Evolutionary conservation across 768 basidiomycete genomes (phyloP).

Genomic region (Lactarius pseudohatsudake): DNA sequence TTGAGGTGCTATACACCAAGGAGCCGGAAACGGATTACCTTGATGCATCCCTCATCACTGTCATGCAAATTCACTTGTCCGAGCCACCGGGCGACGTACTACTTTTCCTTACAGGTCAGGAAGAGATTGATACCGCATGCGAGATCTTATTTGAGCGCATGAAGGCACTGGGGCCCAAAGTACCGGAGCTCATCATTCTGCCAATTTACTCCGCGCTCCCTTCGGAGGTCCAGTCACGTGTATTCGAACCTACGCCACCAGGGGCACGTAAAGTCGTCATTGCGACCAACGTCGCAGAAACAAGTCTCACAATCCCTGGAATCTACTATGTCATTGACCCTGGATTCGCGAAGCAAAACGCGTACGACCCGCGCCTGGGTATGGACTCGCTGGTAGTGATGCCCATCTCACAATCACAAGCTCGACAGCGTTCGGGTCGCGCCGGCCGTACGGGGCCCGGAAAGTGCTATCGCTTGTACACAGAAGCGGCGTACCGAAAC

Average conservation of each 20-base stretch:
- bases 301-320: constrained; percentile 95
- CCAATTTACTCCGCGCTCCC: constrained; percentile 98
- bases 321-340: constrained; percentile 99
- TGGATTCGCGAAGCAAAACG: constrained; percentile 98
- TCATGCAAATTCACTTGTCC: constrained; percentile 99
- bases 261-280: constrained; percentile 99
- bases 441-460: constrained; percentile 98
- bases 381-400: constrained; percentile 99
- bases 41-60: constrained; percentile 96
- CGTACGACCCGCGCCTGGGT: constrained; percentile 93
- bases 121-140: constrained; percentile 97
- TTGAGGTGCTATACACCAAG: constrained; percentile 97
- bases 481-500: constrained; percentile 96
- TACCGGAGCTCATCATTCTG: constrained; percentile 93
- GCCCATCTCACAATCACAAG: constrained; percentile 98
- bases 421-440: constrained; percentile 91
- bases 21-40: constrained; percentile 98
- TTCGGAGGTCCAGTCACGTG: constrained; percentile 95
- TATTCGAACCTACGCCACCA: constrained; percentile 97
- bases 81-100: constrained; percentile 96
- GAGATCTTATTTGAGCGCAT: constrained; percentile 98
- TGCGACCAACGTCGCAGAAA: constrained; percentile 99
- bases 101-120: constrained; percentile 97
- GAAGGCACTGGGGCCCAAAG: constrained; percentile 98
- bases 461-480: constrained; percentile 97